Evolutionary conservation across 2,329 filamentous ascomycete species (phyloP), one percentile per base, ranked within the genome.

Genomic region (Hymenoscyphus repandus): DNA sequence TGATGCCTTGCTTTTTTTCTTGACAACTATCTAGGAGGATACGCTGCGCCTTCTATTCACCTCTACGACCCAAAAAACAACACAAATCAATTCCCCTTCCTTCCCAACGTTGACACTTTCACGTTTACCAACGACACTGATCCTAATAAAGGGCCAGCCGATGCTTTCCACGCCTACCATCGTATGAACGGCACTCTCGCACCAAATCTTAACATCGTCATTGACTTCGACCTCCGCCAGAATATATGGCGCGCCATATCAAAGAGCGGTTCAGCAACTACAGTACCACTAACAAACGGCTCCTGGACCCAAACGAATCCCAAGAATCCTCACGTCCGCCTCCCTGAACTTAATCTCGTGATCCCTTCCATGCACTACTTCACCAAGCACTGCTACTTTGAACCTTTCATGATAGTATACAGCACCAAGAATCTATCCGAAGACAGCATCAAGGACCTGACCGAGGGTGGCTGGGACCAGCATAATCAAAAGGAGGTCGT

Each of bases 331-430:
- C 43, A 46, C 32, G 30, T 30, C 2, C 6, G 6, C 10, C 22
- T 46, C 18, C 43, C 43, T 1, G 43, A 46, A 10, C 33, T 46
- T 11, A 37, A 46, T 3, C 33, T 46, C 15, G 12, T 36, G 2
- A 46, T 46, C 10, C 31, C 43, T 7, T 7, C 15, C 5, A 18
- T 46, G n/a, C 33, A 15, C 3, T 12, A 37, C 31, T 36, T 46
- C 15, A 5, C 10, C 17, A 22, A 13, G 18, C 20, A 22, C 4
- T 13, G 32, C 5, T 13, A 46, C 12, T 46, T 31, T 12, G 30
- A 46, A 13, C 43, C 43, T 11, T 46, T 36, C 33, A 46, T 46
- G 43, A 46, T 22, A 20, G 32, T 46, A 4, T 46, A 22, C 5
- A 20, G 32, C 12, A 46, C 17, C 3, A 22, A 31, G 6, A 18